These are phyloP conservation scores for Flaveria ramosissima DNA, from an alignment of 129 eudicot genomes.

Conservation along the genomic window DNA sequence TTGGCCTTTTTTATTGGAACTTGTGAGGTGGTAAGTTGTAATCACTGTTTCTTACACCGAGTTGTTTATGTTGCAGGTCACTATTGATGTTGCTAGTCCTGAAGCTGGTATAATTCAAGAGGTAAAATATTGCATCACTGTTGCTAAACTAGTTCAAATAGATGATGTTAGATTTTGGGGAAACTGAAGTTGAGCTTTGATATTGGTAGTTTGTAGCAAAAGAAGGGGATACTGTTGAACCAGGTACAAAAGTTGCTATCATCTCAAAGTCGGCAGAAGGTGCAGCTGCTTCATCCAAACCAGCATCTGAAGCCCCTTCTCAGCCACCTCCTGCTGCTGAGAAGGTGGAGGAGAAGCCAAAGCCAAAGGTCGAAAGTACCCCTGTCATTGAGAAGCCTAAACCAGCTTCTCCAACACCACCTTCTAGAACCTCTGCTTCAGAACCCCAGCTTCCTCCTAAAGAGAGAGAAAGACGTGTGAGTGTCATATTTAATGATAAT, in stretches of 20 bases:
- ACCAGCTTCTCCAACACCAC: constrained; percentile 49
- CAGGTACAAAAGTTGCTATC: constrained; percentile 83
- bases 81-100: constrained; percentile 93
- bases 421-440: constrained; percentile 60
- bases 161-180: not conserved
- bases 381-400: constrained; percentile 56
- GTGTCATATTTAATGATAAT: constrained; percentile 30
- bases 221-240: constrained; percentile 95
- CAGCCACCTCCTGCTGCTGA: constrained; percentile 48
- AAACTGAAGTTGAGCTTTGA: constrained; percentile 26
- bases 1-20: not conserved
- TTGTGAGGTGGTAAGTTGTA: not conserved
- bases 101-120: constrained; percentile 88
- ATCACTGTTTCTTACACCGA: not conserved
- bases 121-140: constrained; percentile 42
- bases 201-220: constrained; percentile 75
- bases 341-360: constrained; percentile 36
- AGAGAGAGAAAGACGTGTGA: constrained; percentile 93
- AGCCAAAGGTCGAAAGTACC: constrained; percentile 55
- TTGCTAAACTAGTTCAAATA: constrained; percentile 17
- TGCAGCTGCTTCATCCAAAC: constrained; percentile 72
- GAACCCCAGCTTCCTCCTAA: constrained; percentile 88
- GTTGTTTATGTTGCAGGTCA: constrained; percentile 38
- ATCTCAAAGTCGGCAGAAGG: constrained; percentile 79
- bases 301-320: constrained; percentile 50